These are phyloP conservation scores for Leccinum arenicola DNA, from an alignment of 768 basidiomycete species.

Conservation along the genomic window DNA sequence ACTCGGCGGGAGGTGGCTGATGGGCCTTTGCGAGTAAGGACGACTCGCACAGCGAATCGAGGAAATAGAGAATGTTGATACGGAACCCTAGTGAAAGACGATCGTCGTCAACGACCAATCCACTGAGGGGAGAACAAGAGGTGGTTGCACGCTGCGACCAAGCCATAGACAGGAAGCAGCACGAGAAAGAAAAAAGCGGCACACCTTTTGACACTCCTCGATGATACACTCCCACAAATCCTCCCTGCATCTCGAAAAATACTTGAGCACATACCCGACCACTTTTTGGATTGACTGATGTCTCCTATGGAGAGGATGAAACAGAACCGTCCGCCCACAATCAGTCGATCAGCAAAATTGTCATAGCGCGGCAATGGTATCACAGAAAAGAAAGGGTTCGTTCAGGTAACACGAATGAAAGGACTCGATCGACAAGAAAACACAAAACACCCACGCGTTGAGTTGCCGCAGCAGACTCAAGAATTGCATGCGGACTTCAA, in stretches of 20 bases:
- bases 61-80: conserved; percentile 92
- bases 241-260: conserved; percentile 81
- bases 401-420: too few species aligned
- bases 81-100: conserved; percentile 58
- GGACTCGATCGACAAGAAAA: too few species aligned
- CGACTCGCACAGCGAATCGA: conserved; percentile 84
- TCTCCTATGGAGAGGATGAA: too few species aligned
- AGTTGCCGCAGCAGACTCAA: conserved; percentile 56
- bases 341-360: too few species aligned
- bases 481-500: conserved; percentile 76
- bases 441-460: conserved; percentile 65
- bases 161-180: not conserved
- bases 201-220: conserved; percentile 87
- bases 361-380: too few species aligned
- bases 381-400: too few species aligned
- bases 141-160: not conserved
- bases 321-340: too few species aligned
- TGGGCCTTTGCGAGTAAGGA: conserved; percentile 67
- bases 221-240: conserved; percentile 93
- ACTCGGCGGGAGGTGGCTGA: conserved; percentile 17
- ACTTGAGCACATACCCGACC: conserved; percentile 81
- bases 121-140: too few species aligned
- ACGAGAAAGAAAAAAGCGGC: not conserved
- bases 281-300: conserved; percentile 59
- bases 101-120: not conserved